Evolutionary conservation across 2,329 filamentous ascomycete genomes (phyloP).

Genomic region (Clarireedia hainanense): DNA sequence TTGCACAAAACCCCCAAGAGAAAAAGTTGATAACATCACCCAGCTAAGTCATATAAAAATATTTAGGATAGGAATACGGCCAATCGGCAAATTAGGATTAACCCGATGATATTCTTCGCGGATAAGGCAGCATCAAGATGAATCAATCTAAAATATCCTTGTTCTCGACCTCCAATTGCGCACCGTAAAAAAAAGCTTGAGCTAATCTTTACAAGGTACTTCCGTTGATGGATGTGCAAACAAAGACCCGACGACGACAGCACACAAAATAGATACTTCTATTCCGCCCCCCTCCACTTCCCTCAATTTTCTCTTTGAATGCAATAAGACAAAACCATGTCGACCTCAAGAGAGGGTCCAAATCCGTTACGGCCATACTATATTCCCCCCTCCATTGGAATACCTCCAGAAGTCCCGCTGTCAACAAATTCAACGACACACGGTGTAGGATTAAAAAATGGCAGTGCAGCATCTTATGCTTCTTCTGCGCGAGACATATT

Average conservation of each 20-base stretch:
- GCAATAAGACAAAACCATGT: slow-evolving; percentile 31
- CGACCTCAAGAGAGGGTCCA: slow-evolving; percentile 40
- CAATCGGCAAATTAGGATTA: slow-evolving; percentile 8
- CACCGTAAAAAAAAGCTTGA: not conserved
- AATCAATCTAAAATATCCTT: not conserved
- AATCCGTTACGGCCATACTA: slow-evolving; percentile 56
- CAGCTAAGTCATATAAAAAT: slow-evolving; percentile 3
- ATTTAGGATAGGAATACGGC: not conserved
- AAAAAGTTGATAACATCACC: not conserved
- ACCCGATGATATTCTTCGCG: not conserved
- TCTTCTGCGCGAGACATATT: slow-evolving; percentile 76
- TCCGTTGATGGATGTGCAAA: slow-evolving; percentile 4
- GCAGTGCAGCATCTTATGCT: slow-evolving; percentile 43
- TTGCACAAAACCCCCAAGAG: not conserved
- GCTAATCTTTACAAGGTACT: not conserved
- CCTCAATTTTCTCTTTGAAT: not conserved
- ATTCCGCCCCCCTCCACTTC: not conserved
- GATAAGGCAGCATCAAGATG: slow-evolving; percentile 1
- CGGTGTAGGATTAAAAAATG: slow-evolving; percentile 28
- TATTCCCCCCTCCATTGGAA: slow-evolving; percentile 57
- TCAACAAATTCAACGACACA: slow-evolving; percentile 29
- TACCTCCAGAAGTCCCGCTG: slow-evolving; percentile 36
- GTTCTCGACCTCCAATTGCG: not conserved
- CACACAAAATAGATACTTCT: not conserved
- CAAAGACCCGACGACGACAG: not conserved